Base-by-base conservation (phyloP, 2,329 filamentous ascomycete species). In the Sphaerulina populicola region DNA sequence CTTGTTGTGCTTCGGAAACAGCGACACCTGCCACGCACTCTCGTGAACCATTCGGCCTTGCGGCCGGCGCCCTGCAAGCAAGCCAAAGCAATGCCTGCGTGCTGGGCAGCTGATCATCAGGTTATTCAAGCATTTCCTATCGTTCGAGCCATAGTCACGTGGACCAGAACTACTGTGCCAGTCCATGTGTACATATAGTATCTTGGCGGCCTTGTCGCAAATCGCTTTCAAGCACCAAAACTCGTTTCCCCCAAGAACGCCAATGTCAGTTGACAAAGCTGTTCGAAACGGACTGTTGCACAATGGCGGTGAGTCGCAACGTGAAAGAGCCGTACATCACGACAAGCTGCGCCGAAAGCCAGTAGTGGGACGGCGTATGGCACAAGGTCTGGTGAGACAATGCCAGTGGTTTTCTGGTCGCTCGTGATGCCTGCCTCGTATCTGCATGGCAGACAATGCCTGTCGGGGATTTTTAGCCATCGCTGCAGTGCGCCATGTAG, bases 161-260 rank as follows among this genome's bases (percentile, higher is more conserved):
- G 23, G 18, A 18, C 18, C 4, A 18, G 18, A 18, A 18, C 2
- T 18, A 18, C 18, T 18, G 18, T 18, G 18, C 4, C 18, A 18
- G 18, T 18, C 18, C 18, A 18, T 18, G 18, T 18, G 18, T 18
- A n/a, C 12, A n/a, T n/a, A 35, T 35, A 35, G 10, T 36, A 57
- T 39, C 40, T 55, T 51, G 12, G 23, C 21, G 8, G 50, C 55
- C 37, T 49, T 33, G 9, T 55, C 52, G 10, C 44, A 40, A 33
- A 47, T 51, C 15, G 50, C 42, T 15, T 29, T 44, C 31, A 50
- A 52, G 15, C 52, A 53, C 50, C 49, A 53, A 33, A 41, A 57
- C 7, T 45, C 40, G 18, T 29, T 27, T 14, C 3, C 44, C 49
- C 3, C 49, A 43, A 2, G 23, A 36, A 18, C 14, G 41, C 12